Conservation (phyloP, 2,329 filamentous ascomycete species). For the Exophiala sideris region DNA sequence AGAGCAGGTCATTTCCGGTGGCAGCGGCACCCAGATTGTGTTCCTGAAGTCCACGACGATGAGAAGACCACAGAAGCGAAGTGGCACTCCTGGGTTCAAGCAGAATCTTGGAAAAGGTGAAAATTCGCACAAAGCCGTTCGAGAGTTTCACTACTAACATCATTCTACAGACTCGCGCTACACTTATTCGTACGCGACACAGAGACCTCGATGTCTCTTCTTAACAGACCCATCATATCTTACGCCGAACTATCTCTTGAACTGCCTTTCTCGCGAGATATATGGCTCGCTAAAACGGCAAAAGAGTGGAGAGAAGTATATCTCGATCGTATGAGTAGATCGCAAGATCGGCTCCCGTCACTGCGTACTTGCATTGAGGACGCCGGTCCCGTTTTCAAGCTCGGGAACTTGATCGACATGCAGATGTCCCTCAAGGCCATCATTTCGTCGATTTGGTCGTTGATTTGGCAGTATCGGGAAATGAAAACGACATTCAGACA, state of each 20-base stretch:
- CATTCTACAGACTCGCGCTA: neutral
- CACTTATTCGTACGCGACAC: neutral
- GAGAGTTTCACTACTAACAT: neutral
- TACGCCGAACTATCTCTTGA: neutral
- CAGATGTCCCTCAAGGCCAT: too few species aligned
- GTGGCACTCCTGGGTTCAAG: slow-evolving; percentile 64
- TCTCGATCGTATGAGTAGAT: neutral
- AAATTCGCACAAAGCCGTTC: slow-evolving; percentile 21
- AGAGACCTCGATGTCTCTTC: neutral
- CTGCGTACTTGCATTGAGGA: too few species aligned
- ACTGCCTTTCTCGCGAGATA: neutral
- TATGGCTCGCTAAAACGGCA: neutral
- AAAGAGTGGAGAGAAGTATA: neutral
- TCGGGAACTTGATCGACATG: too few species aligned
- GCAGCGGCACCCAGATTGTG: slow-evolving; percentile 22
- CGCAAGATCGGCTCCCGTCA: too few species aligned
- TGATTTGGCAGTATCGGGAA: too few species aligned
- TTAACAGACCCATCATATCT: neutral
- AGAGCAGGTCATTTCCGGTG: slow-evolving; percentile 34
- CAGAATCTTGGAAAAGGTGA: slow-evolving; percentile 62
- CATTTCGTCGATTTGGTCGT: too few species aligned
- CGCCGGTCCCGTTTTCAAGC: too few species aligned
- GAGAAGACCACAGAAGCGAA: slow-evolving; percentile 59
- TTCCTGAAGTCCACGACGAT: neutral
- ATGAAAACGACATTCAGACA: too few species aligned